These are phyloP conservation scores for Hippophae gyantsensis DNA, from an alignment of 306 rosid genomes.

Conservation along the genomic window DNA sequence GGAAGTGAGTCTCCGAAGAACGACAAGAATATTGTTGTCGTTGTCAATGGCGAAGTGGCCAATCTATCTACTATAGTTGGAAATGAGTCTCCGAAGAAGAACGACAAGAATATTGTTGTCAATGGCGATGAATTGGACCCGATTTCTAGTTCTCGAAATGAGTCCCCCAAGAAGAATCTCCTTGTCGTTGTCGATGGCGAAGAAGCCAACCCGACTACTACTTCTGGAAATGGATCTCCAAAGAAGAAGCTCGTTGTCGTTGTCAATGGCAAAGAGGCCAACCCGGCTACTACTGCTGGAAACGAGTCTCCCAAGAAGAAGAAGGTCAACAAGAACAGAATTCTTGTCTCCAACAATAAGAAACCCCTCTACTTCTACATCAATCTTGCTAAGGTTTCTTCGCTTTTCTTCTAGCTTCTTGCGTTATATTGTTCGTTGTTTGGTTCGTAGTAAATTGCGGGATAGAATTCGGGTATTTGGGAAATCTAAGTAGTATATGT, in stretches of 20 bases:
- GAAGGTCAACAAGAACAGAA: constrained; percentile 32
- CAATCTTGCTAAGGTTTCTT: constrained; percentile 59
- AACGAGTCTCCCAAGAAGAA: constrained; percentile 4
- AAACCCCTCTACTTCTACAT: constrained; percentile 59
- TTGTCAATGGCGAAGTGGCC: no score
- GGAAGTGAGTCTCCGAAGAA: not conserved
- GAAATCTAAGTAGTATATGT: not conserved
- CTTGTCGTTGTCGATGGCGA: no score
- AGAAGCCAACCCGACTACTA: no score
- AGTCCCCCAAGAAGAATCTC: no score
- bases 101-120: constrained; percentile 14
- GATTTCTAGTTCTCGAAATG: constrained; percentile 3
- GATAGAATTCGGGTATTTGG: not conserved
- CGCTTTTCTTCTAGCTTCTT: not conserved
- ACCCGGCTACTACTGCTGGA: constrained; percentile 8
- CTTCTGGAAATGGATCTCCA: no score
- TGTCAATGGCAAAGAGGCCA: constrained; percentile 6
- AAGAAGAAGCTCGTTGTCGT: constrained; percentile 9
- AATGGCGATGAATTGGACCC: constrained; percentile 6
- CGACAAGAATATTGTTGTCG: no score
- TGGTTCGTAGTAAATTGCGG: not conserved
- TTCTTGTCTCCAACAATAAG: constrained; percentile 61
- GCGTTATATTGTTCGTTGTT: not conserved
- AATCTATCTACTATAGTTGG: no score
- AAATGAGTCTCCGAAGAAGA: not conserved